Conservation (phyloP, 768 basidiomycete species). For the Nidularia pulvinata region DNA sequence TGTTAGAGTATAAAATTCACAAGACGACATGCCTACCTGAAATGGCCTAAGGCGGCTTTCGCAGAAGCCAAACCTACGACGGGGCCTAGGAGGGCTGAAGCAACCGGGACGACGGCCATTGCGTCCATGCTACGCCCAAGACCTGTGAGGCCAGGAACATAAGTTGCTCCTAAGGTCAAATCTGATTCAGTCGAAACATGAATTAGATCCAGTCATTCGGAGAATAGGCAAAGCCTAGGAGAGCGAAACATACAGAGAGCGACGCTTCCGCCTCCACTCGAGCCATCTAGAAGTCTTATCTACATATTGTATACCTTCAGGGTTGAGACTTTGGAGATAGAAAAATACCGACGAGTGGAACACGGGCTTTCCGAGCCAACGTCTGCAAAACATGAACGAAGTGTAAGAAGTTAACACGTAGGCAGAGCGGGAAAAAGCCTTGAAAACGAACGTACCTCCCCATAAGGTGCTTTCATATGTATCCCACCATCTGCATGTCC, state of each 20-base stretch:
- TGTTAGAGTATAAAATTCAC: neutral
- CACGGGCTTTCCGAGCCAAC: slow-evolving; percentile 27
- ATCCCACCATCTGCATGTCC: slow-evolving; percentile 43
- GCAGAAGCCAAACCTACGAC: slow-evolving; percentile 39
- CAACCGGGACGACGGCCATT: slow-evolving; percentile 32
- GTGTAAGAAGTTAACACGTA: neutral
- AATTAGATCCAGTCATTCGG: neutral
- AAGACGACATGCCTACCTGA: slow-evolving; percentile 18
- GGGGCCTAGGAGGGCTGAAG: slow-evolving; percentile 33
- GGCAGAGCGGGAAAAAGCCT: neutral
- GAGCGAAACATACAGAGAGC: slow-evolving; percentile 23
- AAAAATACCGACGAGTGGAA: slow-evolving; percentile 27
- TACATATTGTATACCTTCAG: slow-evolving; percentile 3
- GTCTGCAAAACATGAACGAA: slow-evolving; percentile 12
- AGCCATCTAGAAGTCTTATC: slow-evolving; percentile 38
- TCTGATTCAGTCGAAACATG: slow-evolving; percentile 10
- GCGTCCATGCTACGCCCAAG: slow-evolving; percentile 34
- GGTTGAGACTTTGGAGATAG: neutral
- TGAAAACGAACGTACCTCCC: slow-evolving; percentile 23
- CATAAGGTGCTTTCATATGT: slow-evolving; percentile 32
- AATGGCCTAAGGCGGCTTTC: slow-evolving; percentile 34
- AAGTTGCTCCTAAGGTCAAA: slow-evolving; percentile 32
- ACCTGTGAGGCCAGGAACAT: slow-evolving; percentile 32
- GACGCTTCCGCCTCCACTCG: slow-evolving; percentile 40
- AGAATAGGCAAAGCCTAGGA: neutral